Conservation (phyloP, 345 rosid genomes). For the Jatropha curcas region DNA sequence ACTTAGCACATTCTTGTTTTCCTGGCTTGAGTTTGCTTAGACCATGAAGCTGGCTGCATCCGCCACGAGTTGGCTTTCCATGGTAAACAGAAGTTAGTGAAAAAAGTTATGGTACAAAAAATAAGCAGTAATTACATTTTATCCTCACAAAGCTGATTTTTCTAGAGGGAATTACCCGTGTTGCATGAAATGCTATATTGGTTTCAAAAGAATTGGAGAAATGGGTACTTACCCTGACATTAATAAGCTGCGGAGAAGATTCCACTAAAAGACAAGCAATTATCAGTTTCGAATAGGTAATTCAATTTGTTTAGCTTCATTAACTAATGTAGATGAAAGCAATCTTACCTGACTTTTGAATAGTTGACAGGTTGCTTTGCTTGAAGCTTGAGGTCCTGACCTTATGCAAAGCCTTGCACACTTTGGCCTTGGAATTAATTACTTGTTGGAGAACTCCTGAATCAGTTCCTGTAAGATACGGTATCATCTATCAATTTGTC, state of each 20-base stretch:
- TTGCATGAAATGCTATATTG: neutral
- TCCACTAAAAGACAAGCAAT: constrained; percentile 4
- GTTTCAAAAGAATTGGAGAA: neutral
- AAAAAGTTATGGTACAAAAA: too few species aligned
- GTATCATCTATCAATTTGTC: neutral
- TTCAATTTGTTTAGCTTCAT: neutral
- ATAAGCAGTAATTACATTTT: too few species aligned
- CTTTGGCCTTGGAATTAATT: constrained; percentile 26
- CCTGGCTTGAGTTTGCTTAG: too few species aligned
- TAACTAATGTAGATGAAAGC: neutral
- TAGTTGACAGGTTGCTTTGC: constrained; percentile 5
- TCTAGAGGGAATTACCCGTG: neutral
- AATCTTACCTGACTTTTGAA: neutral
- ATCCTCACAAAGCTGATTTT: neutral
- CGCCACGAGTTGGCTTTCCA: neutral
- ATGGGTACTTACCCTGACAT: neutral
- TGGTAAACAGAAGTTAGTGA: neutral
- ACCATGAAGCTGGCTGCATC: too few species aligned
- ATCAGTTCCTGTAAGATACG: constrained; percentile 13
- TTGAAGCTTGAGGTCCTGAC: neutral
- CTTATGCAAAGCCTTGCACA: neutral
- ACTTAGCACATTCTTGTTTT: neutral
- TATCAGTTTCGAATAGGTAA: neutral
- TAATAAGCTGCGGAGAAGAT: neutral
- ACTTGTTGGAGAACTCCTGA: constrained; percentile 24